Percentiles rank a stretch among this genome's conserved stretches.
Conservation (phyloP, 192 early-diverging fungal species). For the Linnemannia elongata region DNA sequence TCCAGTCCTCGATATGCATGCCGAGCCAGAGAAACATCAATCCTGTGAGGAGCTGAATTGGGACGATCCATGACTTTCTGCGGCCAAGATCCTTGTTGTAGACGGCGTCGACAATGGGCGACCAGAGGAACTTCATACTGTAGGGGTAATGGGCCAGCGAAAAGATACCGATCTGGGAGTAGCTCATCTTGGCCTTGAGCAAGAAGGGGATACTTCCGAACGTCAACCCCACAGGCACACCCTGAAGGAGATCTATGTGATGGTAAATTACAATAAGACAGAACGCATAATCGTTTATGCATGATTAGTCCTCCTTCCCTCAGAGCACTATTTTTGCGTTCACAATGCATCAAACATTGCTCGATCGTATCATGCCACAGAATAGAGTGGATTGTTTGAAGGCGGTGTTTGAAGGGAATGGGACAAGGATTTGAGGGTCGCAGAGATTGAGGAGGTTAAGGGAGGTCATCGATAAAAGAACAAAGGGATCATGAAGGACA, state of each 20-base stretch:
- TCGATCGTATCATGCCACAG: conserved; percentile 1
- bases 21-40: conserved; percentile 85
- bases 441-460: background rate
- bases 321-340: background rate
- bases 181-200: conserved; percentile 94
- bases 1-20: conserved; percentile 76
- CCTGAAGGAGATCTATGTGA: conserved; percentile 85
- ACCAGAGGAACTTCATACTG: conserved; percentile 98
- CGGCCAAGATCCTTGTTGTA: conserved; percentile 88
- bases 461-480: background rate
- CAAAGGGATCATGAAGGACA: background rate
- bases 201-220: conserved; percentile 95
- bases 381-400: background rate
- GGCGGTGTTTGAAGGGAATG: background rate
- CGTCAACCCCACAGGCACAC: conserved; percentile 92
- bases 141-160: conserved; percentile 97
- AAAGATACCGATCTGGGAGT: conserved; percentile 93
- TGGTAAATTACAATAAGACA: background rate
- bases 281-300: background rate
- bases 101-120: conserved; percentile 94
- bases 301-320: background rate
- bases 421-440: background rate
- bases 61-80: conserved; percentile 98
- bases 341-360: background rate
- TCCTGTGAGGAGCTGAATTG: conserved; percentile 92